Evolutionary conservation across 2,329 filamentous ascomycete genomes (phyloP), one percentile per base, ranked within the genome.

Genomic region (Epichloe glyceriae): DNA sequence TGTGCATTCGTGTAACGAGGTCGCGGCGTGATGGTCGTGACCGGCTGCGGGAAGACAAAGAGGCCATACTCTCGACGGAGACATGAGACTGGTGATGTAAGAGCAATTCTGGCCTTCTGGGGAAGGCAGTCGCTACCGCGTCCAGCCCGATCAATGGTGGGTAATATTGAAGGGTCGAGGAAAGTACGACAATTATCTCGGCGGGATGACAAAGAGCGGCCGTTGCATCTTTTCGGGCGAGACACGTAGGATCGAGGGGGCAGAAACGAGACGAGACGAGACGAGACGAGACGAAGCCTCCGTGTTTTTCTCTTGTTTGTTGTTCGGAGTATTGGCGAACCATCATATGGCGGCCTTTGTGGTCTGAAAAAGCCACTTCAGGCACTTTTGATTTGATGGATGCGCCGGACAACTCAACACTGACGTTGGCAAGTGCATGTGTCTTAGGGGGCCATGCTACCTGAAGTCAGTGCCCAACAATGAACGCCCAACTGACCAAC

Each of bases 1-100:
- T 61, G 56, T 69, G 67, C 50, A 69, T 59, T 51, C 63, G 65
- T 47, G 61, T 62, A 56, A 69, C 61, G 53, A 68, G 62, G 50
- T 69, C 64, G 57, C 51, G 55, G 55, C 59, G 58, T 30, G 51
- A 46, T 43, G 60, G 57, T 53, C 60, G 61, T 48, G 61, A 60
- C 53, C 60, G 61, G 53, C 57, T 59, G 54, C 59, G 62, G 55
- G 52, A 59, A 51, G 57, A 55, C 57, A 60, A 61, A 57, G 63
- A 62, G 60, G 65, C 60, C 66, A 68, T 68, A 39, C 33, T 47
- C 45, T 40, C n/a, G 30, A 30, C 38, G 17, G 17, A 19, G 33
- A 47, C 47, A 53, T 48, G 48, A 41, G 34, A 35, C n/a, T 5
- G 22, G 26, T 3, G 12, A 37, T 8, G 26, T 15, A 38, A 34